Percentiles rank a stretch among this genome's conserved stretches.
Evolutionary conservation across 805 yeast species (phyloP).

Genomic region (Pichia kluyveri): DNA sequence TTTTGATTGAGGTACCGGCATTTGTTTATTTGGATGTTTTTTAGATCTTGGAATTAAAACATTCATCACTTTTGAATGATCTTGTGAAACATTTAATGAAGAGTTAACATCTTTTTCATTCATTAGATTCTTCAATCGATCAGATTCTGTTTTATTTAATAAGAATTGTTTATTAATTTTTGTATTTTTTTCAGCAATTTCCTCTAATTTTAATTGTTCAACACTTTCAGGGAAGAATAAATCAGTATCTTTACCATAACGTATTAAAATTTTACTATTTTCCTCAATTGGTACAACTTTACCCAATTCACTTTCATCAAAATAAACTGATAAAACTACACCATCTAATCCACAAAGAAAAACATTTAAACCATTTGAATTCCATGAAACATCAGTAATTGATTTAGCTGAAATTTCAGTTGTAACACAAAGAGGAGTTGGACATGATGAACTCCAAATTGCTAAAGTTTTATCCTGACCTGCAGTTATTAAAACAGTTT

Average conservation of each 20-base stretch:
- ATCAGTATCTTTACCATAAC: constrained; percentile 86
- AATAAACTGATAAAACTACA: constrained; percentile 55
- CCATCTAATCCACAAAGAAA: constrained; percentile 82
- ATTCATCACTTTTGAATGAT: constrained; percentile 12
- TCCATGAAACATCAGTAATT: constrained; percentile 86
- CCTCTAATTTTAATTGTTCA: constrained; percentile 68
- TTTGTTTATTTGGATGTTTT: constrained; percentile 22
- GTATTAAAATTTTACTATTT: constrained; percentile 59
- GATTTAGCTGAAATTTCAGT: constrained; percentile 67
- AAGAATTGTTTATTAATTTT: neutral
- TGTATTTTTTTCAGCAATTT: constrained; percentile 32
- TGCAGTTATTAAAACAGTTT: constrained; percentile 82
- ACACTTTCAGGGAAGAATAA: constrained; percentile 82
- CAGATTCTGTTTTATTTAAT: neutral
- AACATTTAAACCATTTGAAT: constrained; percentile 67
- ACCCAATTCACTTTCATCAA: constrained; percentile 60
- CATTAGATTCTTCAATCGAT: constrained; percentile 35
- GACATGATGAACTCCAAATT: constrained; percentile 72
- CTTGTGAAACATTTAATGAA: neutral
- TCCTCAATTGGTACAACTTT: constrained; percentile 49
- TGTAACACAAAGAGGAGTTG: constrained; percentile 75
- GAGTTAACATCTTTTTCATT: constrained; percentile 14
- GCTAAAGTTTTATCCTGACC: constrained; percentile 90
- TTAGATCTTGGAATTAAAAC: constrained; percentile 24
- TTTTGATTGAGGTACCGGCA: constrained; percentile 9